These are phyloP conservation scores for Arthonia radiata DNA, from an alignment of 495 filamentous ascomycete genomes.

Conservation along the genomic window DNA sequence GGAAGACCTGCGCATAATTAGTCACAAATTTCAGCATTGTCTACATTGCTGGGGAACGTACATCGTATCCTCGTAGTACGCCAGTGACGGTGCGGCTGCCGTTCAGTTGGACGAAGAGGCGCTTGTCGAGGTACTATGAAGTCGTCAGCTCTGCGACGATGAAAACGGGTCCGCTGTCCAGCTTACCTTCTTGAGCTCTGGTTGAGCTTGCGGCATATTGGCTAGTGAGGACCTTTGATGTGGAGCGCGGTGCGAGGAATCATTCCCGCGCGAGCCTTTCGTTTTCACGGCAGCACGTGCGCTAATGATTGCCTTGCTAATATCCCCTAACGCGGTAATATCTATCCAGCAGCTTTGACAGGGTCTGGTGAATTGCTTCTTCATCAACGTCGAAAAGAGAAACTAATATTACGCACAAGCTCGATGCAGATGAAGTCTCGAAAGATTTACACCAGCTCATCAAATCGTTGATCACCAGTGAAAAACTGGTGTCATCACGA, in stretches of 20 bases:
- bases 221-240: conserved; percentile 1
- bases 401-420: background rate
- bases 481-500: too few species aligned
- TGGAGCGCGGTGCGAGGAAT: background rate
- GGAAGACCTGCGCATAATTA: conserved; percentile 46
- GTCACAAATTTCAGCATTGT: conserved; percentile 1
- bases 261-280: too few species aligned
- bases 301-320: background rate
- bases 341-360: background rate
- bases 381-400: background rate
- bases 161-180: conserved; percentile 1
- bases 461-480: conserved; percentile 40
- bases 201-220: conserved; percentile 95
- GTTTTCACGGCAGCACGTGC: too few species aligned
- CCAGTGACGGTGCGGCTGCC: conserved; percentile 94
- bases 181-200: conserved; percentile 86
- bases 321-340: background rate
- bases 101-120: conserved; percentile 91
- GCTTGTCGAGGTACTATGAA: conserved; percentile 92
- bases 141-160: background rate
- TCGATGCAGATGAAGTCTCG: conserved; percentile 3
- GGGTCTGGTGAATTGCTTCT: too few species aligned
- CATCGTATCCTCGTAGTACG: conserved; percentile 85
- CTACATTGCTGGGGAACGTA: conserved; percentile 17
- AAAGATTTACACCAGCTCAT: too few species aligned